Evolutionary conservation across 495 filamentous ascomycete species (phyloP), one percentile per base, ranked within the genome.

Genomic region (Aspergillus ellipticus): DNA sequence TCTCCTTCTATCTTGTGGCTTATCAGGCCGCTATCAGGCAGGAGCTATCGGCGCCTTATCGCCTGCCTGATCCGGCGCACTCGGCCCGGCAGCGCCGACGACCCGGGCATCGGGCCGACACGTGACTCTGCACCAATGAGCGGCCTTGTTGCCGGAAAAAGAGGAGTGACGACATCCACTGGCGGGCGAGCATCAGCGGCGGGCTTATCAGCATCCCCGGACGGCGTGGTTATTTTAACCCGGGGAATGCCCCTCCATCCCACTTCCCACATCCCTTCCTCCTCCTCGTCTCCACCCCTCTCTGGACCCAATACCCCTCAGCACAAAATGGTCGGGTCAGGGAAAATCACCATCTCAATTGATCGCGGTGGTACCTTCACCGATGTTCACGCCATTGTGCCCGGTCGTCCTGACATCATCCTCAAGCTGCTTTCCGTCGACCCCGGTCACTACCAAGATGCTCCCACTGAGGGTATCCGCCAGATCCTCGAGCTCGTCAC

Each of bases 341-440:
- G 59, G 51, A 74, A 74, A 57, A 66, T 75, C 45, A 72, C 70
- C 21, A 75, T 75, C 55, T 72, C 74, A 16, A 78, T 79, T 35
- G 78, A 81, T 61, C 74, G 84, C 22, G 84, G 85, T 33, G 85
- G 85, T 16, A 88, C 85, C 13, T 88, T 88, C 63, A 85, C 82
- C 15, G 85, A 88, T 74, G 79, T 77, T 19, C 77, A 81, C 28
- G 84, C 81, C 46, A 78, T 78, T 28, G 77, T 75, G 4, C 75
- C 73, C 49, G 71, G 73, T 46, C 68, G 81, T 59, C 82, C 87
- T 53, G 86, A 93, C 63, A 79, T 95, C 43, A 84, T 96, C 51
- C 84, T 96, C 65, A 96, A 96, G 70, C 78, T 96, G 0, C 81
- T 96, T 6, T 94, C 89, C n/a, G 89, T 92, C 46, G 91, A 96